Conservation (phyloP, 345 rosid species). For the Kernera saxatilis region DNA sequence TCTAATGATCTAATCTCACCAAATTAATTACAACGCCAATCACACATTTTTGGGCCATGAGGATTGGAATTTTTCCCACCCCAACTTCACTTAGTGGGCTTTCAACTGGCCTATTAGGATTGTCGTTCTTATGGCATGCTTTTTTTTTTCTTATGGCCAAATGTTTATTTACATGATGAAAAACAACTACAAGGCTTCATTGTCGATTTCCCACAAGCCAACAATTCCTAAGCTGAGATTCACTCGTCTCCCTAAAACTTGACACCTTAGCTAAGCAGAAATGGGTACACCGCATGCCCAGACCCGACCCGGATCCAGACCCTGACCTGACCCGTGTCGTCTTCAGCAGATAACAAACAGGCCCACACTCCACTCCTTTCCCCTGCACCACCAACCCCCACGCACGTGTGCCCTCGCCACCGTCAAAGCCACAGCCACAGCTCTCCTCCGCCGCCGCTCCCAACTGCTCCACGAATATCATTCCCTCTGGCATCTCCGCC, state of each 20-base stretch:
- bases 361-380: conserved; percentile 41
- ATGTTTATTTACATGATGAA: not conserved
- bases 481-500: conserved; percentile 33
- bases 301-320: conserved; percentile 37
- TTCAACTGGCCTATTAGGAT: too few relatives aligned
- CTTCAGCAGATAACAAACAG: conserved; percentile 64
- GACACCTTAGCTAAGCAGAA: conserved; percentile 61
- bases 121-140: too few relatives aligned
- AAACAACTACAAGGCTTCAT: not conserved
- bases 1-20: too few relatives aligned
- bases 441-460: conserved; percentile 17
- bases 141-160: too few relatives aligned
- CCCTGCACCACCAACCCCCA: conserved; percentile 92
- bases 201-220: conserved; percentile 44
- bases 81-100: too few relatives aligned
- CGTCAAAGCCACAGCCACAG: conserved; percentile 56
- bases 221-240: conserved; percentile 52
- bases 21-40: too few relatives aligned
- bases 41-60: too few relatives aligned
- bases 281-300: conserved; percentile 55
- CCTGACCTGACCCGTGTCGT: conserved; percentile 44
- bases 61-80: too few relatives aligned
- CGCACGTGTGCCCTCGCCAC: conserved; percentile 34
- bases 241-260: conserved; percentile 48
- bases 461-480: conserved; percentile 28